phyloP scores from a whole-genome alignment of 495 filamentous ascomycete genomes.

The Neurospora sp. region DNA sequence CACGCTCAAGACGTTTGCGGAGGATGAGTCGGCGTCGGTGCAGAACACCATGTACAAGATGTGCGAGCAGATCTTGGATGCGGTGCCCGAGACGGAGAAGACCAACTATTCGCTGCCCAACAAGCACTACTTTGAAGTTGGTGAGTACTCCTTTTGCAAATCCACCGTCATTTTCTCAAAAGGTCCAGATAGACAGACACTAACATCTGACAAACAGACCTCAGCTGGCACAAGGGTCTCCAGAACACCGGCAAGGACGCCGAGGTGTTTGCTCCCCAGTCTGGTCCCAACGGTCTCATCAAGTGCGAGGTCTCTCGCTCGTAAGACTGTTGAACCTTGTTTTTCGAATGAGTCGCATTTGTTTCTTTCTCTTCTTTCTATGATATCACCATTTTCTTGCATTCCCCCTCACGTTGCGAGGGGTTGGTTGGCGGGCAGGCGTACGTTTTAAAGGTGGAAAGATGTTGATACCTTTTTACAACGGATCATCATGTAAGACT shows the following conservation, averaged over 20 bases:
- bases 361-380: neutral
- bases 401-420: neutral
- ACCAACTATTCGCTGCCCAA: constrained; percentile 86
- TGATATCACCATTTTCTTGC: neutral
- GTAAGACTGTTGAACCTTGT: neutral
- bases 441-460: neutral
- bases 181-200: neutral
- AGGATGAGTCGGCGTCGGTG: constrained; percentile 82
- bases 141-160: constrained; percentile 41
- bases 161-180: neutral
- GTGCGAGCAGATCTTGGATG: constrained; percentile 75
- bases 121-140: constrained; percentile 97
- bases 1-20: constrained; percentile 87
- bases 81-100: constrained; percentile 56
- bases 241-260: constrained; percentile 97
- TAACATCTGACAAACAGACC: constrained; percentile 40
- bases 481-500: neutral
- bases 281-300: constrained; percentile 88
- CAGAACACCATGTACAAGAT: constrained; percentile 99
- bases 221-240: constrained; percentile 93
- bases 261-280: constrained; percentile 91
- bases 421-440: neutral
- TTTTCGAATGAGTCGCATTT: neutral
- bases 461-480: neutral
- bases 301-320: constrained; percentile 79